Base-by-base conservation (phyloP, 1,284 basidiomycete genomes). In the Trichosporon sp. region DNA sequence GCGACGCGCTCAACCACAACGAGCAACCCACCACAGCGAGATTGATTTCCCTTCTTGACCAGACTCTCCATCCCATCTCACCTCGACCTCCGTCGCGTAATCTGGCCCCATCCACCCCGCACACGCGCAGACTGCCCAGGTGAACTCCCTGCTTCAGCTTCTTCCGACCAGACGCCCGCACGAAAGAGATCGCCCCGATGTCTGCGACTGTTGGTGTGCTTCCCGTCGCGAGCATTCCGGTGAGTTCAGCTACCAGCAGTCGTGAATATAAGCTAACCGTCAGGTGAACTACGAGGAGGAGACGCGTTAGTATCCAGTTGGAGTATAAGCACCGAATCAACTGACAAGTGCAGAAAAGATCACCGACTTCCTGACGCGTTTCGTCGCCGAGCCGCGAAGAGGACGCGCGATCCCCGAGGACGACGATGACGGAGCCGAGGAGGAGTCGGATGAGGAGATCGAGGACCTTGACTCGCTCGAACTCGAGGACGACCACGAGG, bases 361-460 rank as follows among this genome's bases (percentile, higher is more conserved):
- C 69, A 74, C 76, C 56, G 78, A 81, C 32, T 84, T 85, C 70
- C 74, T 85, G 5, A 76, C 77, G 32, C 74, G 75, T 32, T 85
- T 78, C 68, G 80, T 81, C 2, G 11, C 78, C 72, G 19, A 72
- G 71, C 31, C 75, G 77, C 59, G 59, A 63, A 63, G 59, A 63
- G 66, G 67, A 4, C 67, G 74, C 43, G 68, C 72, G 32, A 65
- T 79, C 32, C 78, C 78, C 0, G 71, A 70, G 21, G 75, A 80
- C 54, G 81, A 84, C 43, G 76, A 76, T 40, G 71, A 66, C 2
- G 78, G 71, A 16, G 79, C 78, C 75, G 85, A 94, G 70, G 88
- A 93, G 68, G 90, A 90, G 21, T 89, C 90, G 75, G 89, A 93
- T 77, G 88, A 89, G 72, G 86, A 86, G 48, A 65, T 81, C 26